phyloP scores from a whole-genome alignment of 805 yeast species.

The Yueomyces sinensis region DNA sequence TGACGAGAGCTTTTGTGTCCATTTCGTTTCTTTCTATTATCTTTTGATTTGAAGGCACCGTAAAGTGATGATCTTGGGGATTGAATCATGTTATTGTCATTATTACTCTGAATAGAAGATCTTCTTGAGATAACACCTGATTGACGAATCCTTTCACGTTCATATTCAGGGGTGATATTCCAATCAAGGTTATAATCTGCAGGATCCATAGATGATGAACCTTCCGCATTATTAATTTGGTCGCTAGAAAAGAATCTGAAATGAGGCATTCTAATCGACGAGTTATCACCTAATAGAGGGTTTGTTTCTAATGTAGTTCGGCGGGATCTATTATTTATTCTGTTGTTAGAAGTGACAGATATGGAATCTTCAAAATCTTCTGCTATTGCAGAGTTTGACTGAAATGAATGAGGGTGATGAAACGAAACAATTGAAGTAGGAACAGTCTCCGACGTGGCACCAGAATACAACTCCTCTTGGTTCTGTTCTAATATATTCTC shows the following conservation, averaged over 20 bases:
- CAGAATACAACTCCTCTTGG: slow-evolving; percentile 59
- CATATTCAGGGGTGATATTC: slow-evolving; percentile 40
- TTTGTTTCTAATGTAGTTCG: not conserved
- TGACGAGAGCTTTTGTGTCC: no score
- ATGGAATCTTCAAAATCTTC: slow-evolving; percentile 8
- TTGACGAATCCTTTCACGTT: slow-evolving; percentile 28
- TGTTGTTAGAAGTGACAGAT: slow-evolving; percentile 14
- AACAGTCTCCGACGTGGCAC: slow-evolving; percentile 61
- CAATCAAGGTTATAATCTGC: slow-evolving; percentile 67
- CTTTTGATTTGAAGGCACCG: slow-evolving; percentile 13
- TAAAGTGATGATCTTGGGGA: slow-evolving; percentile 8
- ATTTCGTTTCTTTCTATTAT: not conserved
- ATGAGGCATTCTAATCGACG: slow-evolving; percentile 28
- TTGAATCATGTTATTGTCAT: not conserved
- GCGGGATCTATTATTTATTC: slow-evolving; percentile 4
- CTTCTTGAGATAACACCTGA: slow-evolving; percentile 14
- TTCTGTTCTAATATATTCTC: slow-evolving; percentile 36
- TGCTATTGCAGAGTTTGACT: slow-evolving; percentile 15
- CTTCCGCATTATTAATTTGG: slow-evolving; percentile 78
- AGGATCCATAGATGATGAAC: slow-evolving; percentile 64
- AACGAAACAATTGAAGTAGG: slow-evolving; percentile 71
- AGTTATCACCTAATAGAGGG: slow-evolving; percentile 3
- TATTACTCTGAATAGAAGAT: slow-evolving; percentile 12
- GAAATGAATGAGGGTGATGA: slow-evolving; percentile 53
- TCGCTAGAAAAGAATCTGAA: slow-evolving; percentile 77